Base-by-base conservation (phyloP, 2,329 filamentous ascomycete species). In the Ilyonectria mors-panacis region DNA sequence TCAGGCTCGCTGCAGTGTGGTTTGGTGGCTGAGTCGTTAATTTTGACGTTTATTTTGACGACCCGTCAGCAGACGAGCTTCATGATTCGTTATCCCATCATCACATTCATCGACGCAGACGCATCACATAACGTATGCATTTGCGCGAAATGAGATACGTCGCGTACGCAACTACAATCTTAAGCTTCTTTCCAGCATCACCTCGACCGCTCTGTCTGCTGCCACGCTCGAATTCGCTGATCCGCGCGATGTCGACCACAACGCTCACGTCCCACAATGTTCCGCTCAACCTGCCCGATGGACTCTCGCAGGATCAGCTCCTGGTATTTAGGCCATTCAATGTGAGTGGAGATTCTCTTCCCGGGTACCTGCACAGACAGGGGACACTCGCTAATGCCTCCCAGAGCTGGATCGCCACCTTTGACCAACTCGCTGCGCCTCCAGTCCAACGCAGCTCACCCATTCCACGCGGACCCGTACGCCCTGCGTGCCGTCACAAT, bases 391-490 rank as follows among this genome's bases (percentile, higher is more conserved):
- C 58, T 60, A n/a, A 65, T 21, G 8, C 6, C 9, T 1, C 6
- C 1, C 23, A 88, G 86, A 80, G 79, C 54, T 89, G 87, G 87
- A 77, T 87, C 63, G 70, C 76, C 3, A 87, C 81, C 15, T 78
- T 78, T 89, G 37, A 79, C 78, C 21, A 78, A 72, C 55, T 87
- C 86, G 19, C 83, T 89, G 37, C 61, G 76, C 19, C 81, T 85
- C 0, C 87, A 89, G 70, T 67, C 73, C 17, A 72, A 80, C 61
- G 44, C 78, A 4, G 69, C 77, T 19, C 86, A 89, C 71, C 85
- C 86, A 7, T 90, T 90, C 80, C 82, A 88, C 78, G 13, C 71
- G 0, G 82, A 85, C 64, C 87, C 88, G 1, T 91, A 90, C 76
- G 63, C 74, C 7, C 84, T 91, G 0, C 83, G 81, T 58, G 80